Conservation (phyloP, 179 eudicot genomes). For the Spergularia azorica region DNA sequence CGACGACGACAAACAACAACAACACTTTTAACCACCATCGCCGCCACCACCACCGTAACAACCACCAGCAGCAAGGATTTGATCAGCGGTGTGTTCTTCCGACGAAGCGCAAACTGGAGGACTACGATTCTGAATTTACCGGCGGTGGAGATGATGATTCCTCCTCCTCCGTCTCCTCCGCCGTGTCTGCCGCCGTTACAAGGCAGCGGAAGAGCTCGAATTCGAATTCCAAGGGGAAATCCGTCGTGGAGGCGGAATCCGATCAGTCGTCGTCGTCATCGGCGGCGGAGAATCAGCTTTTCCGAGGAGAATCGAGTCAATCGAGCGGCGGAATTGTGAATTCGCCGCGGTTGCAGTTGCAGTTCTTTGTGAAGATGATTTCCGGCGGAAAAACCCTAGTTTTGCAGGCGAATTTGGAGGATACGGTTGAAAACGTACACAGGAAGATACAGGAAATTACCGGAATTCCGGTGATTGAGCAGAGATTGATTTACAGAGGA, state of each 20-base stretch:
- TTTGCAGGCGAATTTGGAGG: constrained; percentile 44
- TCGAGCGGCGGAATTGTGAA: neutral
- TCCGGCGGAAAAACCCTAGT: constrained; percentile 49
- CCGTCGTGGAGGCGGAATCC: neutral
- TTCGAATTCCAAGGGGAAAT: constrained; percentile 20
- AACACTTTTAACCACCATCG: neutral
- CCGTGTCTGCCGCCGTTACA: neutral
- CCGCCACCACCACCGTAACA: no score
- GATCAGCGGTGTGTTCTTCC: no score
- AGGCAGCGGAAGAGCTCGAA: constrained; percentile 26
- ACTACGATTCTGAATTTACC: constrained; percentile 20
- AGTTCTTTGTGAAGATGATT: constrained; percentile 65
- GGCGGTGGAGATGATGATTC: constrained; percentile 25
- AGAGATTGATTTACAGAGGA: constrained; percentile 61
- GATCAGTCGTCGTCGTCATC: neutral
- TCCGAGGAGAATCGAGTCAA: constrained; percentile 14
- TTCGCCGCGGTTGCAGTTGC: constrained; percentile 22
- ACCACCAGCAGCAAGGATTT: no score
- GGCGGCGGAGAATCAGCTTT: neutral
- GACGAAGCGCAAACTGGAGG: constrained; percentile 57
- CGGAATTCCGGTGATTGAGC: constrained; percentile 53
- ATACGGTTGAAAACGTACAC: constrained; percentile 52
- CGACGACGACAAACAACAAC: neutral
- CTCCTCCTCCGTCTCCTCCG: no score
- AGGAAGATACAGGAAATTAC: constrained; percentile 39